A percentile compares a stretch with the other conserved stretches of the same genome.
These are phyloP conservation scores for Lentinula boryana DNA, from an alignment of 768 basidiomycete genomes.

Conservation along the genomic window DNA sequence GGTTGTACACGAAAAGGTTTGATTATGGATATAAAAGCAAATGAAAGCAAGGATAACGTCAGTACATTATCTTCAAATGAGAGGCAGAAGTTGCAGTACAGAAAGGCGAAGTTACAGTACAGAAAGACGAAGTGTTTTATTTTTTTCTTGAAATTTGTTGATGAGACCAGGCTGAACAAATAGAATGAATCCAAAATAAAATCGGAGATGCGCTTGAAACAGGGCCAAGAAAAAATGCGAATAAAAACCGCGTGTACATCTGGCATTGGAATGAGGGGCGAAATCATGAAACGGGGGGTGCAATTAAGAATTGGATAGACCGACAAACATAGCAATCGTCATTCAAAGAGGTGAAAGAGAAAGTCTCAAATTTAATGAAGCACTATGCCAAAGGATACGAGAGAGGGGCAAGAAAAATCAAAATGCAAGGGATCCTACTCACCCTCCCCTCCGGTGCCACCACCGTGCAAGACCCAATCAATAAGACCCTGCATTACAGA, in stretches of 20 bases:
- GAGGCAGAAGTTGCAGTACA: not conserved
- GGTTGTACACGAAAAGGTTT: not conserved
- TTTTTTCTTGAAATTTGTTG: too few relatives aligned
- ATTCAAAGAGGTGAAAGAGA: not conserved
- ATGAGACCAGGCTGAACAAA: too few relatives aligned
- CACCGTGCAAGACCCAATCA: constrained; percentile 67
- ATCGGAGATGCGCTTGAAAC: not conserved
- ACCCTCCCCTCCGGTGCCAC: constrained; percentile 27
- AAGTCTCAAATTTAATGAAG: not conserved
- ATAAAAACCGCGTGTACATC: not conserved
- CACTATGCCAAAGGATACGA: not conserved
- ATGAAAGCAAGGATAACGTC: not conserved
- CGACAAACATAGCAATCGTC: not conserved
- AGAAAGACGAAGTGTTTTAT: not conserved
- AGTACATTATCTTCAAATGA: constrained; percentile 4
- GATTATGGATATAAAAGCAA: not conserved
- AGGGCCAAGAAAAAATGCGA: not conserved
- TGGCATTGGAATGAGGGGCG: not conserved
- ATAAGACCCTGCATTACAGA: constrained; percentile 76
- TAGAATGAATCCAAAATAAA: too few relatives aligned
- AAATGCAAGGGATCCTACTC: constrained; percentile 2
- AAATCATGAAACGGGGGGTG: not conserved
- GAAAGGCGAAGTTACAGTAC: not conserved
- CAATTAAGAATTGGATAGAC: not conserved
- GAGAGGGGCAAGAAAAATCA: not conserved